Conservation (phyloP, 148 eudicot genomes). For the Rhododendron ovatum region DNA sequence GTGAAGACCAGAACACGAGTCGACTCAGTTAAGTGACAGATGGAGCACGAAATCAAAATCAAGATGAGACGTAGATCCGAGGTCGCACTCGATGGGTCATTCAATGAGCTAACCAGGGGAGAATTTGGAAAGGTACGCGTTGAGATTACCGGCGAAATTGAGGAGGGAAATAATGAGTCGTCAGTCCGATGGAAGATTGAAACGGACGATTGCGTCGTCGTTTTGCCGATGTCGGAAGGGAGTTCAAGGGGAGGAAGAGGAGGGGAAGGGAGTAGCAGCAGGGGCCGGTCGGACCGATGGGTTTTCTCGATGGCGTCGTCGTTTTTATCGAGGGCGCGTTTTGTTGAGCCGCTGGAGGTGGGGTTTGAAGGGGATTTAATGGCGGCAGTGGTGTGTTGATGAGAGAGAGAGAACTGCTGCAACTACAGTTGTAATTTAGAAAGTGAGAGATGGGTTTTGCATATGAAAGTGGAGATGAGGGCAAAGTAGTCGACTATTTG, state of each 20-base stretch:
- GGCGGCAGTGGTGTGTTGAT: neutral
- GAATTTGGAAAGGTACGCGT: conserved; percentile 32
- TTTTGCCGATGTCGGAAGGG: conserved; percentile 16
- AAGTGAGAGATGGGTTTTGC: too few species aligned
- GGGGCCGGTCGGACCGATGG: conserved; percentile 13
- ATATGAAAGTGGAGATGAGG: too few species aligned
- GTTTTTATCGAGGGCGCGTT: neutral
- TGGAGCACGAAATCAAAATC: neutral
- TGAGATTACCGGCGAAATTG: conserved; percentile 36
- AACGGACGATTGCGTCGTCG: conserved; percentile 21
- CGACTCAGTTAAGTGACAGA: neutral
- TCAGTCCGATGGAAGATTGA: conserved; percentile 9
- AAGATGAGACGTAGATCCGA: neutral
- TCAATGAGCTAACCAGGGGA: conserved; percentile 23
- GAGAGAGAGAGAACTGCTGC: too few species aligned
- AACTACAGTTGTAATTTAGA: too few species aligned
- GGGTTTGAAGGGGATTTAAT: neutral
- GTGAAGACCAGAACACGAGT: conserved; percentile 23
- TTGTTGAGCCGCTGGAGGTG: neutral
- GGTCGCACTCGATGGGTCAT: conserved; percentile 46
- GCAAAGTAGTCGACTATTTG: too few species aligned
- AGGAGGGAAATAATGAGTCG: conserved; percentile 24
- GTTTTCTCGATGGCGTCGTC: conserved; percentile 1
- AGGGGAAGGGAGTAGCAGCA: conserved; percentile 9
- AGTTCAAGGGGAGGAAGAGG: conserved; percentile 20